Base-by-base conservation (phyloP, 345 rosid genomes). In the Aethionema arabicum region DNA sequence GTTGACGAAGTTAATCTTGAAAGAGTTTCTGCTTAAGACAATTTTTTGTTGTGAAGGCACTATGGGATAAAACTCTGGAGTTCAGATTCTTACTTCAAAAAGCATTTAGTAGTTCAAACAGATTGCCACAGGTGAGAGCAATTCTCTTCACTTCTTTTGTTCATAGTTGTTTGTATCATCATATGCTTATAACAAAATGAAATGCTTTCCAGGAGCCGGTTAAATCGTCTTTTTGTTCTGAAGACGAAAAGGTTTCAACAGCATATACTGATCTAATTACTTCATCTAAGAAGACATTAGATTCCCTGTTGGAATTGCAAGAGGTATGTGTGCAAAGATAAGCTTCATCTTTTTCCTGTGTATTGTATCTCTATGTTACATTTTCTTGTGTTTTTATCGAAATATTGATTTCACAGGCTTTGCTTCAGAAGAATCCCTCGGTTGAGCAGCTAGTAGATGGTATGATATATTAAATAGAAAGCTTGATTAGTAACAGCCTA, bases 41-140 rank as follows among this genome's bases (percentile, higher is more conserved):
- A 0, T 63, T 63, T 14, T 49, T 43, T 9, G n/a, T 11, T 72
- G 31, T 56, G 11, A 63, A 90, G 96, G 88, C 79, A 47, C 77
- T 90, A 4, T 93, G 97, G 97, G 91, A 93, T 67, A 87, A 77
- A 74, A 75, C 83, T 44, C 85, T 90, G 53, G 95, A 87, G 66
- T 55, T 90, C 41, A 82, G 99, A 76, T 81, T 87, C 77, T 82
- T 87, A 73, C 91, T 93, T 73, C 97, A 93, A 69, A 90, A 90
- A 76, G 58, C 87, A 63, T 90, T 87, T 75, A 76, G 82, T 47
- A 70, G 67, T 63, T 84, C 97, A 62, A 93, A 93, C 70, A 86
- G 82, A 68, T 71, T 93, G 47, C 97, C 97, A 8, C 83, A 52
- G 90, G 99, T 90, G 56, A 56, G 59, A 56, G 59, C 71, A 60